phyloP scores from a whole-genome alignment of 306 rosid genomes.

The Cucumis hystrix region DNA sequence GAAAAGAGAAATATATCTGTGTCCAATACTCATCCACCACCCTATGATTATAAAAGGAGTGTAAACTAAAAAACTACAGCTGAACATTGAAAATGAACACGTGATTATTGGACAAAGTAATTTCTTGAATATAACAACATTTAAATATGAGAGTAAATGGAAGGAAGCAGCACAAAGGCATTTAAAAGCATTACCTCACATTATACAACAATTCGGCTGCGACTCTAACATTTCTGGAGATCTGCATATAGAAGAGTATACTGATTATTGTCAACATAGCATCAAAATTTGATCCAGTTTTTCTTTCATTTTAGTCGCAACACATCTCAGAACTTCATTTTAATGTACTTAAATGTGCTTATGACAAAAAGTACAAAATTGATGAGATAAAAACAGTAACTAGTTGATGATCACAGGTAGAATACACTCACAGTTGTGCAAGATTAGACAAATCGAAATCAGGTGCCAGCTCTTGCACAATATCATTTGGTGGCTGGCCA shows the following conservation, averaged over 20 bases:
- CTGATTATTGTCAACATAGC: not conserved
- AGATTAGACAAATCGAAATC: constrained; percentile 68
- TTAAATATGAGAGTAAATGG: constrained; percentile 1
- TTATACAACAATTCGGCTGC: constrained; percentile 59
- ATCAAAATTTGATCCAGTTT: not conserved
- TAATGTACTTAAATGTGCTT: not conserved
- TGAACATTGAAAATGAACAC: not conserved
- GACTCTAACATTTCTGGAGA: constrained; percentile 74
- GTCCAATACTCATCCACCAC: not conserved
- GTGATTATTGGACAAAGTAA: not conserved
- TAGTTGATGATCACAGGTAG: not conserved
- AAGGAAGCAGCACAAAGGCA: not conserved
- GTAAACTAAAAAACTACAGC: not conserved
- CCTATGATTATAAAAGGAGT: not conserved
- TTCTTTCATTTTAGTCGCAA: not conserved
- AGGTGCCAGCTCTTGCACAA: constrained; percentile 77
- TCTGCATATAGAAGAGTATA: constrained; percentile 30
- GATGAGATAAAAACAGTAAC: not conserved
- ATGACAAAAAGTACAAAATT: not conserved
- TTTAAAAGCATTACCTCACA: constrained; percentile 34
- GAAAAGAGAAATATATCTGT: not conserved
- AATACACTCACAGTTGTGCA: constrained; percentile 68
- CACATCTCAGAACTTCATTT: not conserved
- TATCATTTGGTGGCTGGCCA: constrained; percentile 88
- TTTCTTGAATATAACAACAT: not conserved